These are phyloP conservation scores for Saitozyma sp. DNA, from an alignment of 768 basidiomycete genomes.

Conservation along the genomic window DNA sequence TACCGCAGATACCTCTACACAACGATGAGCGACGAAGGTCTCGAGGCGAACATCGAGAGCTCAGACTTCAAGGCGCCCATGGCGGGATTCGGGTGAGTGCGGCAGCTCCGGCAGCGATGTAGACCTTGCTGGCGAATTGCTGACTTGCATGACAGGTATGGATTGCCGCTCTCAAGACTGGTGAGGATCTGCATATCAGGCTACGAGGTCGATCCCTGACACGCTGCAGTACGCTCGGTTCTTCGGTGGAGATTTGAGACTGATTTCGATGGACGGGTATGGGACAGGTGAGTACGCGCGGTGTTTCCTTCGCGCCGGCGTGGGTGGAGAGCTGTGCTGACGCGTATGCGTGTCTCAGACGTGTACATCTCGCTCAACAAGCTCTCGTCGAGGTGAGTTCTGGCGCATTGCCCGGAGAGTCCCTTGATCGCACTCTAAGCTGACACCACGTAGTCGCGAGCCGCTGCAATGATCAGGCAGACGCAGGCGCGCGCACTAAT, in stretches of 20 bases:
- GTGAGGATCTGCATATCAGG: slow-evolving; percentile 56
- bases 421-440: no score
- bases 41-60: slow-evolving; percentile 59
- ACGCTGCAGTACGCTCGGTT: slow-evolving; percentile 78
- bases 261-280: slow-evolving; percentile 94
- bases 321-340: neutral
- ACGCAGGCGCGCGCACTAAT: no score
- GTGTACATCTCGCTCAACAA: slow-evolving; percentile 48
- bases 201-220: slow-evolving; percentile 6
- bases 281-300: slow-evolving; percentile 41
- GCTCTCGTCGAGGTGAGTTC: slow-evolving; percentile 42
- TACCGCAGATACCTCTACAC: slow-evolving; percentile 50
- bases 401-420: neutral
- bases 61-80: slow-evolving; percentile 90
- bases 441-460: slow-evolving; percentile 1
- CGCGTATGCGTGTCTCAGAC: slow-evolving; percentile 13
- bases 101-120: neutral
- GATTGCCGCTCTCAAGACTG: slow-evolving; percentile 84
- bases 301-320: neutral
- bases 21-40: slow-evolving; percentile 65
- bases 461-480: slow-evolving; percentile 7
- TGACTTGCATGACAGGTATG: slow-evolving; percentile 66
- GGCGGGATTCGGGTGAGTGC: slow-evolving; percentile 68
- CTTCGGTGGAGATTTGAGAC: slow-evolving; percentile 76
- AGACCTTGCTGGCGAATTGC: neutral